Evolutionary conservation across 2,329 filamentous ascomycete species (phyloP).

Genomic region (Verticillium dahliae): DNA sequence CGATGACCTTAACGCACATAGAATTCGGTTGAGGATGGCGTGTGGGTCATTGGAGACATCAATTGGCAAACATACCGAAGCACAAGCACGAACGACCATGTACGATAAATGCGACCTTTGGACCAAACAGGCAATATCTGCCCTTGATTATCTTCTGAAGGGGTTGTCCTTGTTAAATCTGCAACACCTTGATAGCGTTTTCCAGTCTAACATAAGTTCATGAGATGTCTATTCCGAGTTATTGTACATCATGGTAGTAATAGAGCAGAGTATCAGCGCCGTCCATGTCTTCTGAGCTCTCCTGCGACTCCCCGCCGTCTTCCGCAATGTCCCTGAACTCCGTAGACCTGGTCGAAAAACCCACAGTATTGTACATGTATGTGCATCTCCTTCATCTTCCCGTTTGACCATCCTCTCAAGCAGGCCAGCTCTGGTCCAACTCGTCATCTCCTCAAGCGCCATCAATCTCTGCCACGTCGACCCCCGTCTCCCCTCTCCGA

Average conservation of each 20-base stretch:
- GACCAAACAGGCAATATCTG: no score
- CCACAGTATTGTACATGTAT: not conserved
- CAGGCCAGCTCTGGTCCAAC: not conserved
- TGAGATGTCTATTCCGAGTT: not conserved
- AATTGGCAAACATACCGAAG: no score
- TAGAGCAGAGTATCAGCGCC: not conserved
- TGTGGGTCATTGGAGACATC: no score
- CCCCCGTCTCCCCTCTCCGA: not conserved
- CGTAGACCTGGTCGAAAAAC: not conserved
- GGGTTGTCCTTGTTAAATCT: no score
- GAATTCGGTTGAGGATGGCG: no score
- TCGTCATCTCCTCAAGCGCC: no score
- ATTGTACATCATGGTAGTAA: not conserved
- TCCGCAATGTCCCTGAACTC: not conserved
- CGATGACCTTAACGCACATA: no score
- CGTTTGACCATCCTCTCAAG: not conserved
- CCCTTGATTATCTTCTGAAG: no score
- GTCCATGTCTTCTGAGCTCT: not conserved
- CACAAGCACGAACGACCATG: no score
- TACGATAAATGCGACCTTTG: no score
- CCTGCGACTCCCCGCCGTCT: not conserved
- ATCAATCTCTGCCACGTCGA: not conserved
- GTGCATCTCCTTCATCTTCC: not conserved
- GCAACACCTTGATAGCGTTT: not conserved
- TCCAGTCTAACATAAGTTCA: not conserved